Evolutionary conservation across 257 asterid species (phyloP).

Genomic region (Lycium barbarum): DNA sequence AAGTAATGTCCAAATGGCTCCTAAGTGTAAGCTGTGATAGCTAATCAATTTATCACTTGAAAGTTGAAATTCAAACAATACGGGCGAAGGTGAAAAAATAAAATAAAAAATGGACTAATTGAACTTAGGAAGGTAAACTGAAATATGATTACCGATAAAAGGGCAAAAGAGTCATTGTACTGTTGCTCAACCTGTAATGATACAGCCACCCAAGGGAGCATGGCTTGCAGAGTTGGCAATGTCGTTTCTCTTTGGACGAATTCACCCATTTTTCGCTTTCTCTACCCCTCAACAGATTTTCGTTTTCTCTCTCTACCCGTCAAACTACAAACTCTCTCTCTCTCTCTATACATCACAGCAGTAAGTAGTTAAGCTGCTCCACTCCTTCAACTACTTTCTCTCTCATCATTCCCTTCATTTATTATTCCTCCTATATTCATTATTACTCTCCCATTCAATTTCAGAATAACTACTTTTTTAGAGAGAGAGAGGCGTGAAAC

Average conservation of each 20-base stretch:
- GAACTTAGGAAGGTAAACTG: background rate
- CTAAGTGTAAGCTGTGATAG: no score
- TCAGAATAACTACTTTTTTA: background rate
- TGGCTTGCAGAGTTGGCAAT: slow-evolving; percentile 93
- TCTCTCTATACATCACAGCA: background rate
- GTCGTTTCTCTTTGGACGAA: slow-evolving; percentile 32
- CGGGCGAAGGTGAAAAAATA: background rate
- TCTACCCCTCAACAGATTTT: slow-evolving; percentile 20
- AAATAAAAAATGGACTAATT: background rate
- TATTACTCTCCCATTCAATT: slow-evolving; percentile 35
- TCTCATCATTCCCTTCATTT: slow-evolving; percentile 44
- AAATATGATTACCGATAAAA: background rate
- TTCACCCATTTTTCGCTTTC: slow-evolving; percentile 12
- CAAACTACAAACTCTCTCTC: slow-evolving; percentile 33
- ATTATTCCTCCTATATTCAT: slow-evolving; percentile 37
- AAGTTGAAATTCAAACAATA: background rate
- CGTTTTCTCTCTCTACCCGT: slow-evolving; percentile 32
- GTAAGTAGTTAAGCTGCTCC: slow-evolving; percentile 51
- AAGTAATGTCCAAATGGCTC: no score
- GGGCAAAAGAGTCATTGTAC: background rate
- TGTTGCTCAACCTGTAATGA: slow-evolving; percentile 12
- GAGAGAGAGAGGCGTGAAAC: slow-evolving; percentile 16
- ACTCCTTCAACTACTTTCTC: slow-evolving; percentile 49
- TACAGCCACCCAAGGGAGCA: slow-evolving; percentile 40
- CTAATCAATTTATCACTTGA: background rate